A percentile compares a stretch with the other conserved stretches of the same genome.
phyloP scores from a whole-genome alignment of 2,329 filamentous ascomycete species.

The Aspergillus texensis region DNA sequence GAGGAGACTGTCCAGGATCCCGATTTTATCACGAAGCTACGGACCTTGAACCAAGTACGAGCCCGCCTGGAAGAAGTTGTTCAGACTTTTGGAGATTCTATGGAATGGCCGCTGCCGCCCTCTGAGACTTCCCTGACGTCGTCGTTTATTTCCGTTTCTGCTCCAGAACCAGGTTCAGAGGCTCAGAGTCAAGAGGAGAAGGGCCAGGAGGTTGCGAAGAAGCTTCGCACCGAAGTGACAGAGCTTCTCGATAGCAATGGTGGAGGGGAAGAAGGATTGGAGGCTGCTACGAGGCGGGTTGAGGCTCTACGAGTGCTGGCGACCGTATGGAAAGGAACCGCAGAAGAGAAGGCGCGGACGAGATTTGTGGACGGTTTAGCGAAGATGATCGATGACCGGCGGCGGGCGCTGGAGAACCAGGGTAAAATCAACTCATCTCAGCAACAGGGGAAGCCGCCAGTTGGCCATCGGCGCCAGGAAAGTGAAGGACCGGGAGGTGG shows the following conservation, averaged over 20 bases:
- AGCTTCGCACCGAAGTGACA: slow-evolving; percentile 67
- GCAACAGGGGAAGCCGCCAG: slow-evolving; percentile 7
- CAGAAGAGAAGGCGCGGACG: slow-evolving; percentile 82
- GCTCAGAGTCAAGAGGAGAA: slow-evolving; percentile 78
- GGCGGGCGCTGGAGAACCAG: slow-evolving; percentile 49
- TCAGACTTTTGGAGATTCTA: slow-evolving; percentile 88
- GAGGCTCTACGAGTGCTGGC: slow-evolving; percentile 76
- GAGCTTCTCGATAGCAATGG: slow-evolving; percentile 63
- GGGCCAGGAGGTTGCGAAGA: slow-evolving; percentile 76
- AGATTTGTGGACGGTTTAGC: slow-evolving; percentile 81
- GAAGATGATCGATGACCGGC: slow-evolving; percentile 78
- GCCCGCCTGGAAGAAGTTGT: slow-evolving; percentile 86
- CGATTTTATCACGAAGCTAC: slow-evolving; percentile 73
- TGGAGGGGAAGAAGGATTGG: slow-evolving; percentile 66
- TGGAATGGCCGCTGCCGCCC: slow-evolving; percentile 91
- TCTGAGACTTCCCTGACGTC: slow-evolving; percentile 82
- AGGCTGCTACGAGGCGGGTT: slow-evolving; percentile 70
- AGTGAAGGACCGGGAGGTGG: slow-evolving; percentile 50
- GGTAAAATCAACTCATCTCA: slow-evolving; percentile 34
- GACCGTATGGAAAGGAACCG: slow-evolving; percentile 91
- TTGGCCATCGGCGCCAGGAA: slow-evolving; percentile 26
- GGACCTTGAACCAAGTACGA: slow-evolving; percentile 80
- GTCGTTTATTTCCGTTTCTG: slow-evolving; percentile 87
- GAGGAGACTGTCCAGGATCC: slow-evolving; percentile 51
- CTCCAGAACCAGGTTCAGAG: slow-evolving; percentile 70